Evolutionary conservation across 108 stramenopile species (phyloP).

Genomic region (Pseudonitzschia multiseries): DNA sequence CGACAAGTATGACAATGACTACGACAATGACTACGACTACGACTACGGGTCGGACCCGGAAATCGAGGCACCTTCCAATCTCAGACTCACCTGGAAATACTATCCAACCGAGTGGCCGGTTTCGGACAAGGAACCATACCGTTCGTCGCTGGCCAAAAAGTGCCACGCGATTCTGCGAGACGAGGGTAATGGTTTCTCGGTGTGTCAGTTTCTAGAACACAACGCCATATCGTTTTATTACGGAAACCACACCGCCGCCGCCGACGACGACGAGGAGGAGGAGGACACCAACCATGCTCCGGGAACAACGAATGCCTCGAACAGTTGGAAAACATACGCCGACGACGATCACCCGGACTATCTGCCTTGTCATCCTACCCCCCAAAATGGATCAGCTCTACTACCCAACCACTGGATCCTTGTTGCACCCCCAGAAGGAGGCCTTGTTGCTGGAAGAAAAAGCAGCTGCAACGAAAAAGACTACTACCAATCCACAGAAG

Average conservation of each 20-base stretch:
- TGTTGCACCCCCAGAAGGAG: slow-evolving; percentile 21
- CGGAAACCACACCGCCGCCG: background rate
- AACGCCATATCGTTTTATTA: slow-evolving; percentile 19
- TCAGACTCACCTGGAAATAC: slow-evolving; percentile 20
- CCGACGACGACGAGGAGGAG: background rate
- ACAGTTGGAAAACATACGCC: slow-evolving; percentile 15
- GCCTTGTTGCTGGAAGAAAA: slow-evolving; percentile 5
- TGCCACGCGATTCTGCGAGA: slow-evolving; percentile 16
- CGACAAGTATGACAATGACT: background rate
- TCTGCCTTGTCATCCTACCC: slow-evolving; percentile 19
- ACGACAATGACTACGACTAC: background rate
- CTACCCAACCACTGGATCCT: slow-evolving; percentile 8
- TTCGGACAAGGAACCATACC: slow-evolving; percentile 13
- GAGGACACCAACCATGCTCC: background rate
- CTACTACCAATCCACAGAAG: too few species aligned
- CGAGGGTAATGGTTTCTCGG: slow-evolving; percentile 20
- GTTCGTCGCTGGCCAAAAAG: slow-evolving; percentile 11
- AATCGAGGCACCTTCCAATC: slow-evolving; percentile 7
- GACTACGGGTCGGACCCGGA: background rate
- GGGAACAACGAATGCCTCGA: background rate
- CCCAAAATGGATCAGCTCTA: slow-evolving; percentile 18
- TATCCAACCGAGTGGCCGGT: slow-evolving; percentile 25
- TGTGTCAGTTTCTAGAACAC: slow-evolving; percentile 31
- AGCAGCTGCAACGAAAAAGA: background rate
- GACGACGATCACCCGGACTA: slow-evolving; percentile 15